A percentile compares a stretch with the other conserved stretches of the same genome.
Evolutionary conservation across 2,329 filamentous ascomycete species (phyloP).

Genomic region (Fonsecaea nubica): DNA sequence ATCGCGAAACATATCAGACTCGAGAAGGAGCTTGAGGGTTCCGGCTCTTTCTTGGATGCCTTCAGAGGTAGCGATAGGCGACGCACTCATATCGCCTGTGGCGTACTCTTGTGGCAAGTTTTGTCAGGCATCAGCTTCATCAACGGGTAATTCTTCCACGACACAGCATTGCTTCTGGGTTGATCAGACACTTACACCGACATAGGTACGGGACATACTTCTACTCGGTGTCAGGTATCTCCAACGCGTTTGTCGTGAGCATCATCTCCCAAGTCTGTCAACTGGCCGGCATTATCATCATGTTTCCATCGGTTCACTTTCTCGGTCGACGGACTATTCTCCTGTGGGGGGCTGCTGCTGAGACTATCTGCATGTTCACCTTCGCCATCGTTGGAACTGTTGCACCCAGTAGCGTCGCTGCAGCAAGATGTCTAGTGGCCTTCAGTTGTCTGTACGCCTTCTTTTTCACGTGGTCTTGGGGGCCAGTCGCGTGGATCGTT

Average conservation of each 20-base stretch:
- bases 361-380: conserved; percentile 8
- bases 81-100: conserved; percentile 48
- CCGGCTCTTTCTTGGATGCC: conserved; percentile 41
- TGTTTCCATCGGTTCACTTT: conserved; percentile 3
- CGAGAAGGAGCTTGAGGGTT: conserved; percentile 37
- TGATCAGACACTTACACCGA: background rate
- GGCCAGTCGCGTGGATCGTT: background rate
- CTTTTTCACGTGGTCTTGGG: conserved; percentile 8
- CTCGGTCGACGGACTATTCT: conserved; percentile 9
- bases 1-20: conserved; percentile 28
- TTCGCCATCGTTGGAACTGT: conserved; percentile 8
- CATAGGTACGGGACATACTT: conserved; percentile 17
- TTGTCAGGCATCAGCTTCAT: conserved; percentile 11
- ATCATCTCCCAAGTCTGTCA: conserved; percentile 6
- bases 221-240: conserved; percentile 5
- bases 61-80: conserved; percentile 43
- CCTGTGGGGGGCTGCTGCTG: conserved; percentile 3
- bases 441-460: conserved; percentile 12
- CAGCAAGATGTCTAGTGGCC: conserved; percentile 9
- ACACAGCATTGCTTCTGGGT: background rate
- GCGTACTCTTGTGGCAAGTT: background rate
- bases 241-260: conserved; percentile 12
- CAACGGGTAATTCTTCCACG: background rate
- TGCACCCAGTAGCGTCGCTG: conserved; percentile 14
- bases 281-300: background rate